Evolutionary conservation across 2,329 filamentous ascomycete species (phyloP).

Genomic region (Xylariaceae sp.): DNA sequence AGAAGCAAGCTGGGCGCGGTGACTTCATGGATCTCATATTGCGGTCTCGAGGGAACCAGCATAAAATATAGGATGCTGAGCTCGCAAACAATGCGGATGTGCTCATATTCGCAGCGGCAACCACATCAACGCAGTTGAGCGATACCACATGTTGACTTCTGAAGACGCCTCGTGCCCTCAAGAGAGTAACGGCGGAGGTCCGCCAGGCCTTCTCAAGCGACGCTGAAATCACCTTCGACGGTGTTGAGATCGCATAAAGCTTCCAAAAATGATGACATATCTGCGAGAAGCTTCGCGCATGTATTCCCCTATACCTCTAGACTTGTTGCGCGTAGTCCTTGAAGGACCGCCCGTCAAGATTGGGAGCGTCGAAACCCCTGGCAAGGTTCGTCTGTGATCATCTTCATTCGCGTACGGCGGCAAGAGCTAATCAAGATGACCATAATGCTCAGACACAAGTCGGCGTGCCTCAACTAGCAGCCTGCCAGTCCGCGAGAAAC

Average conservation of each 20-base stretch:
- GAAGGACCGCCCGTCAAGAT: conserved; percentile 22
- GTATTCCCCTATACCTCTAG: conserved; percentile 25
- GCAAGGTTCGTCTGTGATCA: conserved; percentile 21
- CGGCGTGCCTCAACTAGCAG: conserved; percentile 26
- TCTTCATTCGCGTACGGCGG: not conserved
- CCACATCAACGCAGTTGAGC: conserved; percentile 29
- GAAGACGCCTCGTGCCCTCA: conserved; percentile 27
- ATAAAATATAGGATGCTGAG: conserved; percentile 30
- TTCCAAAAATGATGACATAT: conserved; percentile 27
- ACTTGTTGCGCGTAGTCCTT: conserved; percentile 22
- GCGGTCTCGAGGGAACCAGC: conserved; percentile 28
- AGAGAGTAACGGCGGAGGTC: conserved; percentile 35
- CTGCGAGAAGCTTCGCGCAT: conserved; percentile 26
- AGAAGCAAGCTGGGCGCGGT: conserved; percentile 26
- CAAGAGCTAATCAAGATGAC: conserved; percentile 7
- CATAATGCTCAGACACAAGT: conserved; percentile 19
- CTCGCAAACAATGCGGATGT: conserved; percentile 31
- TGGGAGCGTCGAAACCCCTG: conserved; percentile 18
- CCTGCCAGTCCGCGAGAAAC: conserved; percentile 25
- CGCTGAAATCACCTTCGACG: conserved; percentile 40
- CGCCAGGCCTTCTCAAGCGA: conserved; percentile 43
- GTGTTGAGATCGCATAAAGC: conserved; percentile 14
- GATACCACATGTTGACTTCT: conserved; percentile 18
- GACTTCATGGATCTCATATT: conserved; percentile 33
- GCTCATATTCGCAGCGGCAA: conserved; percentile 31